Conservation (phyloP, 2,329 filamentous ascomycete genomes). For the Colletotrichum incanum region DNA sequence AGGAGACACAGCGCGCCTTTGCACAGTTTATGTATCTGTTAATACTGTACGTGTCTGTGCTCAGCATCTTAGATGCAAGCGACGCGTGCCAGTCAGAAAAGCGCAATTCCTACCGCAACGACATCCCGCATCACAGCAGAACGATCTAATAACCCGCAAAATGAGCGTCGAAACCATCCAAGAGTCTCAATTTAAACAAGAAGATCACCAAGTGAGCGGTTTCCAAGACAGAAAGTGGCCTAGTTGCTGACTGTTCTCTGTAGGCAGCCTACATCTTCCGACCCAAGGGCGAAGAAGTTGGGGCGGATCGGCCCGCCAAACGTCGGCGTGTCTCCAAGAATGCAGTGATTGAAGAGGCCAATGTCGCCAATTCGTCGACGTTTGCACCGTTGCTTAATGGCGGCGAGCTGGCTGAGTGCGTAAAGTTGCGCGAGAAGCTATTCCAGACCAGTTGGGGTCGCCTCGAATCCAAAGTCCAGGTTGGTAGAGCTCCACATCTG, state of each 20-base stretch:
- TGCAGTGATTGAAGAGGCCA: constrained; percentile 38
- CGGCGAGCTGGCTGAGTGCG: constrained; percentile 64
- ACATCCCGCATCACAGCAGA: constrained; percentile 8
- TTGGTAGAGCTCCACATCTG: constrained; percentile 50
- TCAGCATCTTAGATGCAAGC: not conserved
- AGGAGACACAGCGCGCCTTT: accelerated
- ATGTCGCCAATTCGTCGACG: constrained; percentile 43
- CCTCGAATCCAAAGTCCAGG: constrained; percentile 76
- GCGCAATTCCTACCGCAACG: constrained; percentile 25
- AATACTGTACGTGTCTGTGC: constrained; percentile 20
- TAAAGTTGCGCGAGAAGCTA: constrained; percentile 69
- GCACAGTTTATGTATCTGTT: accelerated
- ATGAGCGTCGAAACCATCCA: constrained; percentile 26
- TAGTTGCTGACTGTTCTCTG: constrained; percentile 8
- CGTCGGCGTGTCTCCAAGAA: constrained; percentile 68
- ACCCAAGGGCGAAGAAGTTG: constrained; percentile 58
- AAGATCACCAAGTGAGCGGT: constrained; percentile 61
- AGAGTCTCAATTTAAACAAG: constrained; percentile 47
- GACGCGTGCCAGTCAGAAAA: constrained; percentile 29
- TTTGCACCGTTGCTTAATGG: constrained; percentile 72
- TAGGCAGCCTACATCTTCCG: constrained; percentile 77
- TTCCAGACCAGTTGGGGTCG: constrained; percentile 77
- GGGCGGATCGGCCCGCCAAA: constrained; percentile 65
- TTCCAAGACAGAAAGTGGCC: not conserved
- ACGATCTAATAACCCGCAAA: not conserved